These are phyloP conservation scores for Alternaria sp. DNA, from an alignment of 2,329 filamentous ascomycete species.

Conservation along the genomic window DNA sequence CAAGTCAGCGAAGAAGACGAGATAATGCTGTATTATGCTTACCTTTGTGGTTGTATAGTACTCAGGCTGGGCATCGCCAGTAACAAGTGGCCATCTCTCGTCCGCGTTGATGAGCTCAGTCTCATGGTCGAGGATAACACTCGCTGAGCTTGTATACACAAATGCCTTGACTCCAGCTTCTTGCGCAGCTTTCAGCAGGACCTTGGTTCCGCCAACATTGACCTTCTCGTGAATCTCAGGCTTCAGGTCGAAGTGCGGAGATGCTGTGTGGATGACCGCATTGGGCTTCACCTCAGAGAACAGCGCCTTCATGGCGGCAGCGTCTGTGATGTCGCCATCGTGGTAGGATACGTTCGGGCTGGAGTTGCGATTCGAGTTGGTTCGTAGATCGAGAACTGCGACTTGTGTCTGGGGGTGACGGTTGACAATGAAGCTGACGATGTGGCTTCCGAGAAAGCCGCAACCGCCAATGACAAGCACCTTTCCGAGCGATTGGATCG, in stretches of 20 bases:
- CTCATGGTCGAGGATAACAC: slow-evolving; percentile 57
- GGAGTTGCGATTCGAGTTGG: slow-evolving; percentile 51
- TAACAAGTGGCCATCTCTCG: slow-evolving; percentile 58
- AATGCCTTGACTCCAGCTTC: slow-evolving; percentile 62
- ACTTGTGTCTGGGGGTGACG: slow-evolving; percentile 54
- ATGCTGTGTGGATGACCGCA: slow-evolving; percentile 62
- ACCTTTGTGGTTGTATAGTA: slow-evolving; percentile 63
- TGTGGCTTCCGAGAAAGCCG: slow-evolving; percentile 62
- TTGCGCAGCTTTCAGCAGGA: slow-evolving; percentile 57
- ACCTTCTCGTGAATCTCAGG: slow-evolving; percentile 58
- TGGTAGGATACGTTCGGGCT: slow-evolving; percentile 58
- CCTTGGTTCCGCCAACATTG: slow-evolving; percentile 62
- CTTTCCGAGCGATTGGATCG: slow-evolving; percentile 52
- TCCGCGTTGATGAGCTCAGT: slow-evolving; percentile 60
- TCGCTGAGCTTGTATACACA: slow-evolving; percentile 62
- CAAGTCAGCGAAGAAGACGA: background rate
- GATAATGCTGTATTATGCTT: background rate
- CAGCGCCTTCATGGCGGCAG: slow-evolving; percentile 52
- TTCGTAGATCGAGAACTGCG: slow-evolving; percentile 59
- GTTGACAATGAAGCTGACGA: slow-evolving; percentile 57
- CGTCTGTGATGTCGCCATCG: slow-evolving; percentile 60
- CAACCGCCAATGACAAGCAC: slow-evolving; percentile 61
- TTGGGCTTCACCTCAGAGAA: slow-evolving; percentile 56
- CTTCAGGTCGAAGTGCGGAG: slow-evolving; percentile 53
- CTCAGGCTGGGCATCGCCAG: slow-evolving; percentile 58